Base-by-base conservation (phyloP, 1,284 basidiomycete species). In the Vanrija humicola region DNA sequence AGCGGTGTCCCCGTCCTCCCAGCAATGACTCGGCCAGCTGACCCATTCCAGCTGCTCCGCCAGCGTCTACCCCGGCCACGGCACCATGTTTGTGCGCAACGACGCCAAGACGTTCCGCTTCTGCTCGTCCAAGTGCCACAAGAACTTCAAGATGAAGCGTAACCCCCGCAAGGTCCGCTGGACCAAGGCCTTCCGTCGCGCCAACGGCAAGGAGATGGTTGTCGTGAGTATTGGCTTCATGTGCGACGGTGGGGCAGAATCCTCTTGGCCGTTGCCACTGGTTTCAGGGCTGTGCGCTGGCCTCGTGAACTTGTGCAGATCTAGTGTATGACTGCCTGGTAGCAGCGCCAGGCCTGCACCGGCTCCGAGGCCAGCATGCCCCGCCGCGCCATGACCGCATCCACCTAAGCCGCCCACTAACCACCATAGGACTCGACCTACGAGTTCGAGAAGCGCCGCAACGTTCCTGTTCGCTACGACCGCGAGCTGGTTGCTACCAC, bases 141-240 rank as follows among this genome's bases (percentile, higher is more conserved):
- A 97, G 79, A 97, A 96, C 79, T 97, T 97, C 84, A 97, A 97
- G 79, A 97, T 99, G 95, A 99, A 98, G 82, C 88, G 96, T 49
- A 99, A 99, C 79, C 96, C 96, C 47, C 86, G 96, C 63, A 99
- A 99, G 80, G 94, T 99, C 49, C 84, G 91, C 69, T 99, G 96
- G 96, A 99, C 96, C 52, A 99, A 99, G 79, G 96, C 96, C 16
- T 99, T 99, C 84, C 85, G 96, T 67, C 97, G 95, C 77, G 92
- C 96, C 23, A 90, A 93, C 56, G 96, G 96, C 63, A 99, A 98
- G 81, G 96, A 99, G 80, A 99, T 99, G 96, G 95, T 90, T 14
- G 89, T 99, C 70, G 92, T 94, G 70, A 76, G 89, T 78, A 21
- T 26, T 23, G 21, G 3, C 21, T 10, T 34, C 34, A 34, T 12